Conservation (phyloP, 768 basidiomycete species). For the Amanita muscaria region DNA sequence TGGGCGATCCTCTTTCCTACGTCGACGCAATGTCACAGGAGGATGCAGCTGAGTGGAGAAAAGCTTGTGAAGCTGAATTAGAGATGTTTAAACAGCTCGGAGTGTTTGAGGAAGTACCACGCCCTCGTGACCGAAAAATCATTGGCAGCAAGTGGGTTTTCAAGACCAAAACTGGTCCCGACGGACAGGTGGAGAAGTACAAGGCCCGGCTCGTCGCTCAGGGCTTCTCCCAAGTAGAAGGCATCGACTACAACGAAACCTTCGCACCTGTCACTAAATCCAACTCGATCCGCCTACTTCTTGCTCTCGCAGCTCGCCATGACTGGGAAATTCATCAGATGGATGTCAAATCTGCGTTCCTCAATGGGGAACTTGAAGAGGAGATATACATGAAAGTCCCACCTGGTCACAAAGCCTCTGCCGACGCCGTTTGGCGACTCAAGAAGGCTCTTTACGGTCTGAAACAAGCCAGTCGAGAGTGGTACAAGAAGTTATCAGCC, state of each 20-base stretch:
- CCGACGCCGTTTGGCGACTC: not conserved
- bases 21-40: too few species aligned
- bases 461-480: constrained; percentile 14
- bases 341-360: not conserved
- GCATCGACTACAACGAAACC: constrained; percentile 1
- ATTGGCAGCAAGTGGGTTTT: constrained; percentile 1
- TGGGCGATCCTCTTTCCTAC: too few species aligned
- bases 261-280: not conserved
- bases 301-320: not conserved
- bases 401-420: not conserved
- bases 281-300: not conserved
- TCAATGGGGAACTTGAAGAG: constrained; percentile 1
- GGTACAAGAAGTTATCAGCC: constrained; percentile 16
- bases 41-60: too few species aligned
- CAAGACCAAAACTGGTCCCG: not conserved
- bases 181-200: not conserved
- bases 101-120: too few species aligned
- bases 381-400: not conserved
- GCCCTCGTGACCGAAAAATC: not conserved
- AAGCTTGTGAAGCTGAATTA: too few species aligned
- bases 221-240: not conserved
- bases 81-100: too few species aligned
- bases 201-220: not conserved
- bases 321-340: not conserved
- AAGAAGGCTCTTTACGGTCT: constrained; percentile 8